phyloP scores from a whole-genome alignment of 2,329 filamentous ascomycete species.

The Knoxdaviesia proteae region DNA sequence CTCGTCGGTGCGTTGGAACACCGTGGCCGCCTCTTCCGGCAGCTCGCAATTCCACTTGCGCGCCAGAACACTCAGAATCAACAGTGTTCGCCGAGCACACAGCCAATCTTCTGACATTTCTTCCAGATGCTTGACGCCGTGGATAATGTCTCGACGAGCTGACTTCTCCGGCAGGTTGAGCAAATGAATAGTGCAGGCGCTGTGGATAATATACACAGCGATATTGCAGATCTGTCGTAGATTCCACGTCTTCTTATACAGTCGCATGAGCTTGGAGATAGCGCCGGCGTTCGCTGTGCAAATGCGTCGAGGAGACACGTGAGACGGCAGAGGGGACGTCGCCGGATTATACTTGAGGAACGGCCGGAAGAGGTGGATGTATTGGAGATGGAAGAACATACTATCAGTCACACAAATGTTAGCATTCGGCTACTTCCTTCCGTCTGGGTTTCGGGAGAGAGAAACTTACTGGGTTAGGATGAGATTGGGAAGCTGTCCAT shows the following conservation, averaged over 20 bases:
- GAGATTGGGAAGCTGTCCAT: slow-evolving; percentile 73
- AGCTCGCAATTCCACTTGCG: slow-evolving; percentile 80
- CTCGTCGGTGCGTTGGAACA: slow-evolving; percentile 58
- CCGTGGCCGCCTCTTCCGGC: slow-evolving; percentile 58
- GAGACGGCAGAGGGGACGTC: slow-evolving; percentile 62
- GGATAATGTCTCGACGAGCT: slow-evolving; percentile 70
- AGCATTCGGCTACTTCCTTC: no score
- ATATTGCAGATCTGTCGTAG: slow-evolving; percentile 90
- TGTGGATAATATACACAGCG: slow-evolving; percentile 86
- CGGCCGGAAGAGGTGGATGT: slow-evolving; percentile 86
- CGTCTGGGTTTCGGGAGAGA: not conserved
- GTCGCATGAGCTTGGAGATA: slow-evolving; percentile 81
- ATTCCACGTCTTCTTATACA: slow-evolving; percentile 85
- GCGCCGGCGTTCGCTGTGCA: slow-evolving; percentile 77
- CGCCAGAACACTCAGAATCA: slow-evolving; percentile 65
- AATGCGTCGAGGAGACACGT: slow-evolving; percentile 76
- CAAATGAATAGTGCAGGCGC: slow-evolving; percentile 83
- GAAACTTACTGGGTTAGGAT: slow-evolving; percentile 58
- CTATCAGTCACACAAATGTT: slow-evolving; percentile 20
- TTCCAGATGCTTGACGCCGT: slow-evolving; percentile 78
- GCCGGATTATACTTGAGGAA: slow-evolving; percentile 77
- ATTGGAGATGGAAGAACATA: slow-evolving; percentile 94
- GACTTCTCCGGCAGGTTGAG: slow-evolving; percentile 87
- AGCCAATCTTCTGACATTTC: slow-evolving; percentile 94
- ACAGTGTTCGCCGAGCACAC: slow-evolving; percentile 65